Base-by-base conservation (phyloP, 2,329 filamentous ascomycete genomes). In the Hyphodiscus sp. region DNA sequence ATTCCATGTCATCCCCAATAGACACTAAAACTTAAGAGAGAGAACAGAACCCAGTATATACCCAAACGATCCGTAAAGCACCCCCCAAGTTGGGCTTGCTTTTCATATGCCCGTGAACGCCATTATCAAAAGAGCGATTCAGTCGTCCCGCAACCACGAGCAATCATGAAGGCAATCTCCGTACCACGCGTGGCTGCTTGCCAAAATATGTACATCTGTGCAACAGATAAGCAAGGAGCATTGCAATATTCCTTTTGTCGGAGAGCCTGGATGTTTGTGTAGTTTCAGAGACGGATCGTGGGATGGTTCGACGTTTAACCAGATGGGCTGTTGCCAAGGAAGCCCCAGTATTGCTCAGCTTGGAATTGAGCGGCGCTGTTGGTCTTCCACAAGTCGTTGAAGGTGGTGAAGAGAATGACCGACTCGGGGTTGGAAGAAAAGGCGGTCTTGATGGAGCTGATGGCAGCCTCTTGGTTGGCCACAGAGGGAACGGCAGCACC, bases 261-360 rank as follows among this genome's bases (percentile, higher is more conserved):
- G 16, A 38, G 33, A 13, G 33, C 33, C 13, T 38, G 33, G 11
- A 6, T 38, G 33, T 13, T 38, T 38, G 33, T 38, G 33, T 38
- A 38, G 33, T 38, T 38, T n/a, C 5, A n/a, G 33, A 38, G 33
- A 38, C 13, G 33, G 33, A 38, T 38, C 33, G 33, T 38, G 33
- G 13, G 11, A 30, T 26, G 20, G n/a, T 29, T 20, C 20, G 19
- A 45, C 3, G 38, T 41, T 50, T 50, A 50, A n/a, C 47, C 61
- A 26, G 63, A 62, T 46, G 65, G 65, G 30, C 58, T 46, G 45
- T 62, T 53, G 26, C 63, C 65, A n/a, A 63, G 58, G 50, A 87
- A 81, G 30, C 89, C 90, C 87, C 89, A 94, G 70, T 77, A 90
- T 68, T 83, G 79, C 73, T 95, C 90, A 2, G 87, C 81, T 54